These are phyloP conservation scores for Ricinus communis DNA, from an alignment of 345 rosid genomes.

Conservation along the genomic window DNA sequence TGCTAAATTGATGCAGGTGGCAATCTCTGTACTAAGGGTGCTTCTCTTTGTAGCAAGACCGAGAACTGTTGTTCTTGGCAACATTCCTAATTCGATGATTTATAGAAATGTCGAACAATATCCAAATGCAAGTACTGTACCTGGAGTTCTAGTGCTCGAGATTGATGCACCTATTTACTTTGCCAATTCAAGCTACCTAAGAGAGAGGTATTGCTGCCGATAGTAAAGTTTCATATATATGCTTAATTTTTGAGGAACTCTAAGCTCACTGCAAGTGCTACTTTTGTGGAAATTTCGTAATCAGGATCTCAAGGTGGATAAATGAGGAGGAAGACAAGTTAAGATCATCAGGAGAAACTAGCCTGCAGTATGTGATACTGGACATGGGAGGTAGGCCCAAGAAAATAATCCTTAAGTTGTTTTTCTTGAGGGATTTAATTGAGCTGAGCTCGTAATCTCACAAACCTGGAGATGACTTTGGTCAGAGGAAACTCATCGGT, in stretches of 20 bases:
- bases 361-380: constrained; percentile 66
- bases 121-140: constrained; percentile 45
- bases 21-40: constrained; percentile 64
- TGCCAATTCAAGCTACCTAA: constrained; percentile 73
- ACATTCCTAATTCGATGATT: constrained; percentile 53
- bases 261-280: not conserved
- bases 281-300: not conserved
- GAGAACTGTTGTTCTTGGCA: constrained; percentile 60
- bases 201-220: constrained; percentile 59
- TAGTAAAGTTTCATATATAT: not conserved
- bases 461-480: too few relatives aligned
- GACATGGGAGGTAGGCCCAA: constrained; percentile 56
- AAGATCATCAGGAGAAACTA: constrained; percentile 45
- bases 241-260: not conserved
- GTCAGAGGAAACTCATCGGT: too few relatives aligned
- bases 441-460: too few relatives aligned
- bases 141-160: constrained; percentile 66
- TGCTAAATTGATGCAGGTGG: constrained; percentile 39
- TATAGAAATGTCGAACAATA: constrained; percentile 77
- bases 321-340: constrained; percentile 75
- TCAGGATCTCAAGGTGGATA: constrained; percentile 77
- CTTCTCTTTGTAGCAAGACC: constrained; percentile 87
- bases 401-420: not conserved
- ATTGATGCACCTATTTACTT: constrained; percentile 88
- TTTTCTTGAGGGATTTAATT: too few relatives aligned